phyloP scores from a whole-genome alignment of 345 rosid genomes.

The Anacardium occidentale region DNA sequence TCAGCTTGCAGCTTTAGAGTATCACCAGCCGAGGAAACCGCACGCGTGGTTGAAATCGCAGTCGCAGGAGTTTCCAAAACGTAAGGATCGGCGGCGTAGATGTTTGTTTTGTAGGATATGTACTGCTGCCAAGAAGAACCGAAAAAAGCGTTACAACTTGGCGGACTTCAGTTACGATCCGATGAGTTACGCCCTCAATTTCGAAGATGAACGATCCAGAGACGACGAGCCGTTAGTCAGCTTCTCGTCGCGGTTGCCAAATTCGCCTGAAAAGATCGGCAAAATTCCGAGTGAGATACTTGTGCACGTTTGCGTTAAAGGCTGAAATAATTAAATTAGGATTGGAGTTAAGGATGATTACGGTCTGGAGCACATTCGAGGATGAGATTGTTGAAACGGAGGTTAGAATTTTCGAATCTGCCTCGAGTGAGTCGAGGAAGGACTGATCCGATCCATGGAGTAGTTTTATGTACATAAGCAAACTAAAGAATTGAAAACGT shows the following conservation, averaged over 20 bases:
- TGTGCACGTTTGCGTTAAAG: background rate
- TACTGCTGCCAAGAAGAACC: background rate
- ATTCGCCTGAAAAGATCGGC: slow-evolving; percentile 13
- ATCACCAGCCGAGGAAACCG: slow-evolving; percentile 9
- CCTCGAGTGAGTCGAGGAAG: background rate
- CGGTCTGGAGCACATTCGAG: too few species aligned
- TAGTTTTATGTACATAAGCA: background rate
- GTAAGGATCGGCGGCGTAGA: slow-evolving; percentile 20
- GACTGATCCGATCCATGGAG: background rate
- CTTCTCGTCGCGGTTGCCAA: slow-evolving; percentile 58
- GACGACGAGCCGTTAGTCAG: slow-evolving; percentile 39
- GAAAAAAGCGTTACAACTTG: slow-evolving; percentile 31
- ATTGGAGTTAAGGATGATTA: background rate
- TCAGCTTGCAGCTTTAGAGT: background rate
- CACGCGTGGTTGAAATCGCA: slow-evolving; percentile 43
- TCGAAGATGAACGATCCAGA: slow-evolving; percentile 43
- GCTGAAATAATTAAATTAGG: background rate
- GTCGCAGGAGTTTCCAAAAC: slow-evolving; percentile 25
- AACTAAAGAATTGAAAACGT: too few species aligned
- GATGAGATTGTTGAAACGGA: too few species aligned
- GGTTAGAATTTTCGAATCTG: background rate
- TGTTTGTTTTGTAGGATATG: slow-evolving; percentile 39
- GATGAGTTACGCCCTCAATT: slow-evolving; percentile 65
- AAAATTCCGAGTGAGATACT: background rate
- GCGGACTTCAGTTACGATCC: slow-evolving; percentile 66